phyloP scores from a whole-genome alignment of 208 protist species.

The Ichthyophonus hoferi region DNA sequence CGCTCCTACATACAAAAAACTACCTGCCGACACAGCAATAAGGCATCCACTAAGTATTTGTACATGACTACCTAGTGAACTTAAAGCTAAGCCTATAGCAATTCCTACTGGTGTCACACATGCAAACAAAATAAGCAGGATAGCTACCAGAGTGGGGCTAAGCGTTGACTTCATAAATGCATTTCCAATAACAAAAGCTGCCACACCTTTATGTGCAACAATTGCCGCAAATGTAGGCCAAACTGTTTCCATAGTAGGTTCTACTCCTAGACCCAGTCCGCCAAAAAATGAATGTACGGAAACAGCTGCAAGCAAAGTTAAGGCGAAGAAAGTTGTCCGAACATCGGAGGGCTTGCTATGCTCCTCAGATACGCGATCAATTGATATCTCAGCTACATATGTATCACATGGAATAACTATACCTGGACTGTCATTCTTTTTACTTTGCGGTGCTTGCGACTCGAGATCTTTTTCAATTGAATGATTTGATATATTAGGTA shows the following conservation, averaged over 20 bases:
- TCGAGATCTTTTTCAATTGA: too few species aligned
- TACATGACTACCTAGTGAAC: not conserved
- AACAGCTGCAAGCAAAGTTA: not conserved
- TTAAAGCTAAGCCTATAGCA: not conserved
- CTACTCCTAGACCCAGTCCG: not conserved
- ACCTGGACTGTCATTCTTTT: not conserved
- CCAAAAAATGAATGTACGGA: conserved; percentile 32
- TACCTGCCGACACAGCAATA: not conserved
- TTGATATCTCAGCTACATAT: not conserved
- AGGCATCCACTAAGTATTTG: not conserved
- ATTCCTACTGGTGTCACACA: conserved; percentile 8
- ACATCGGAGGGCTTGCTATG: not conserved
- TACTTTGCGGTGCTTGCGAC: too few species aligned
- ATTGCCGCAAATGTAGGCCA: not conserved
- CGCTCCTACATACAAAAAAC: conserved; percentile 8
- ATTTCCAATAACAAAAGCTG: conserved; percentile 3
- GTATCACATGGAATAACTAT: not conserved
- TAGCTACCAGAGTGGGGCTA: not conserved
- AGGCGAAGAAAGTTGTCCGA: not conserved
- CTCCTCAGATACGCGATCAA: not conserved
- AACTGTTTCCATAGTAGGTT: not conserved
- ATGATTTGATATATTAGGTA: not conserved
- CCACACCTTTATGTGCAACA: conserved; percentile 28
- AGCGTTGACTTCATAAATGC: not conserved
- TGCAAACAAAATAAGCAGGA: not conserved